Percentiles rank a stretch among this genome's conserved stretches.
Evolutionary conservation across 495 filamentous ascomycete genomes (phyloP).

Genomic region (Penicillium roqueforti): DNA sequence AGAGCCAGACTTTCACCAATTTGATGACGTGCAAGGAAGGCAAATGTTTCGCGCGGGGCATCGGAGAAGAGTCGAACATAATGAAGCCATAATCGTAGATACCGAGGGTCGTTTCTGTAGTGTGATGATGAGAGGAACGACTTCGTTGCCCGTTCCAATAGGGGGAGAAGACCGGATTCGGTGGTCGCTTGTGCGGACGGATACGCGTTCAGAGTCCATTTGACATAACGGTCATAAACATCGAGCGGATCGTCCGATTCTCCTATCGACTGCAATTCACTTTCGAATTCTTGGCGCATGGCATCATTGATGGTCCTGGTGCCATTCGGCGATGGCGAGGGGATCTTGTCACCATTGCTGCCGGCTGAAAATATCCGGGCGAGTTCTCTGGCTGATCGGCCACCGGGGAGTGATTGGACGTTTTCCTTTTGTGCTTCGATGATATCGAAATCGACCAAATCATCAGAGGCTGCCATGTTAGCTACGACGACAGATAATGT

Average conservation of each 20-base stretch:
- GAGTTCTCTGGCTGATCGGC: conserved; percentile 84
- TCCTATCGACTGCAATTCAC: conserved; percentile 67
- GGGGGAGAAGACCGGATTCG: conserved; percentile 78
- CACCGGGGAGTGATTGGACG: conserved; percentile 86
- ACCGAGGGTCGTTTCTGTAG: conserved; percentile 93
- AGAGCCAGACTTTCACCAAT: conserved; percentile 84
- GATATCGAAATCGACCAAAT: conserved; percentile 84
- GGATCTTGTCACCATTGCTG: conserved; percentile 41
- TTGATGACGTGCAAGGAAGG: conserved; percentile 81
- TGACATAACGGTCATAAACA: conserved; percentile 92
- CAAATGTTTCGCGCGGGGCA: conserved; percentile 83
- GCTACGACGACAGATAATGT: conserved; percentile 11
- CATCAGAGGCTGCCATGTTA: conserved; percentile 50
- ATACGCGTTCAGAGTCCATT: conserved; percentile 93
- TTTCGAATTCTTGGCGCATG: conserved; percentile 79
- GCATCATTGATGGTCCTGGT: conserved; percentile 73
- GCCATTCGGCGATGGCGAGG: conserved; percentile 59
- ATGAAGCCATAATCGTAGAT: conserved; percentile 87
- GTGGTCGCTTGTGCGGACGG: conserved; percentile 90
- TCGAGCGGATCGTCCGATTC: conserved; percentile 96
- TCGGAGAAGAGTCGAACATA: conserved; percentile 93
- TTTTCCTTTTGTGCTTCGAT: conserved; percentile 98
- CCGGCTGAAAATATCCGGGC: conserved; percentile 74
- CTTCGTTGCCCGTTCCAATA: conserved; percentile 90
- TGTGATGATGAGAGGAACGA: conserved; percentile 75